Base-by-base conservation (phyloP, 1,284 basidiomycete species). In the Ustilago trichophora region DNA sequence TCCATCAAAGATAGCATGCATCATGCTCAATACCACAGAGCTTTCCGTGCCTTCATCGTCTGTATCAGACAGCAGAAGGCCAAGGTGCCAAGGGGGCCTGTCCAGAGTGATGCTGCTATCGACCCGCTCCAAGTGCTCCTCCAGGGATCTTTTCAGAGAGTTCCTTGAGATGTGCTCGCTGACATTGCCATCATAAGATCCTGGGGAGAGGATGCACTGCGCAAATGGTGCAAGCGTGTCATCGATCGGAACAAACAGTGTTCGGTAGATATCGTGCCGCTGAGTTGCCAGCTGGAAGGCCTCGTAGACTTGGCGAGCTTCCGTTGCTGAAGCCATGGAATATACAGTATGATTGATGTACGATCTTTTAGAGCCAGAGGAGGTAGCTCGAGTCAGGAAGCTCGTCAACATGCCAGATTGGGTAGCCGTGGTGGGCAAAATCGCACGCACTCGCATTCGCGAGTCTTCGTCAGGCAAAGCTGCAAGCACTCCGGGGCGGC, bases 1-100 rank as follows among this genome's bases (percentile, higher is more conserved):
- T 27, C 58, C 58, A 27, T 62, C 58, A 21, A 62, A 62, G 18
- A 55, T 46, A 22, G 51, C 58, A 27, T 62, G 58, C 42, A 54
- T 45, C 41, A 62, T 34, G 35, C 42, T 45, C 9, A 62, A 25
- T 5, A 45, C 41, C 4, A 49, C 44, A 12, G 40, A 38, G 46
- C 38, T 22, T 15, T 44, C 31, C 3, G 6, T 34, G 2, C 11
- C 34, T 15, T 25, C 27, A 13, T 11, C 19, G 0, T 40, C 21
- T 24, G 4, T 6, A n/a, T 9, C 12, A 7, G 51, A 35, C 6
- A 34, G 43, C 35, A 57, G 29, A 21, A 58, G 48, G 15, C 42
- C 24, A 6, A 50, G 47, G 19, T 52, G 42, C 47, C 47, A 58
- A 12, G 41, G 48, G 12, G 56, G 56, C 16, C 21, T 36, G 12